Percentiles rank a stretch among this genome's conserved stretches.
Conservation (phyloP, 164 flowering plant species). For the Warburgia ugandensis region DNA sequence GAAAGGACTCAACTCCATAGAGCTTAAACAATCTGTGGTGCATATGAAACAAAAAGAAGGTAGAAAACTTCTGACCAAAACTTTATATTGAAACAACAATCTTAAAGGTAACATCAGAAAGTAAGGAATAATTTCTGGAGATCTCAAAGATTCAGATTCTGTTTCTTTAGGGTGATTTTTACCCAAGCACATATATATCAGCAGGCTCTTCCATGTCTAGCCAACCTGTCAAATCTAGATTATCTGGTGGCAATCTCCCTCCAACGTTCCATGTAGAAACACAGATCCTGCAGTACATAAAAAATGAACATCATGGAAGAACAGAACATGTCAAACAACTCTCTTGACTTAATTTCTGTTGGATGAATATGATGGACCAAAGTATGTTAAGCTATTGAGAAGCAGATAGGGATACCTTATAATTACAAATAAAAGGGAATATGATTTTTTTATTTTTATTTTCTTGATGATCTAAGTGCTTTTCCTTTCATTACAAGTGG, state of each 20-base stretch:
- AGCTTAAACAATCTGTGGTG: no score
- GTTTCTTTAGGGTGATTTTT: conserved; percentile 13
- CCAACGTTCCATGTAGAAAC: conserved; percentile 96
- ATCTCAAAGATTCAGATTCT: not conserved
- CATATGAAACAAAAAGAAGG: no score
- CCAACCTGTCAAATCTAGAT: conserved; percentile 79
- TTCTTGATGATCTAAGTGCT: not conserved
- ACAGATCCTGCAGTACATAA: conserved; percentile 38
- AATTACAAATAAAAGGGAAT: not conserved
- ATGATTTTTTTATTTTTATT: not conserved
- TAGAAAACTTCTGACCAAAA: no score
- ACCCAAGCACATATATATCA: conserved; percentile 97
- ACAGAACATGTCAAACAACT: not conserved
- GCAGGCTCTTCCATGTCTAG: conserved; percentile 64
- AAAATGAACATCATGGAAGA: conserved; percentile 5
- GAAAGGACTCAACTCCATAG: no score
- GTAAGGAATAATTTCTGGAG: not conserved
- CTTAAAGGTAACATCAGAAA: not conserved
- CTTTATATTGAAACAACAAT: no score
- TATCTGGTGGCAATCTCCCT: conserved; percentile 77
- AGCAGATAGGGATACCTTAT: not conserved
- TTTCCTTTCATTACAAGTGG: not conserved
- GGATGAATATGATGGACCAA: not conserved
- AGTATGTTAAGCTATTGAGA: not conserved
- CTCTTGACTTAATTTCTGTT: not conserved